A percentile compares a stretch with the other conserved stretches of the same genome.
Conservation (phyloP, 345 rosid genomes). For the Euphorbia pulcherrima region DNA sequence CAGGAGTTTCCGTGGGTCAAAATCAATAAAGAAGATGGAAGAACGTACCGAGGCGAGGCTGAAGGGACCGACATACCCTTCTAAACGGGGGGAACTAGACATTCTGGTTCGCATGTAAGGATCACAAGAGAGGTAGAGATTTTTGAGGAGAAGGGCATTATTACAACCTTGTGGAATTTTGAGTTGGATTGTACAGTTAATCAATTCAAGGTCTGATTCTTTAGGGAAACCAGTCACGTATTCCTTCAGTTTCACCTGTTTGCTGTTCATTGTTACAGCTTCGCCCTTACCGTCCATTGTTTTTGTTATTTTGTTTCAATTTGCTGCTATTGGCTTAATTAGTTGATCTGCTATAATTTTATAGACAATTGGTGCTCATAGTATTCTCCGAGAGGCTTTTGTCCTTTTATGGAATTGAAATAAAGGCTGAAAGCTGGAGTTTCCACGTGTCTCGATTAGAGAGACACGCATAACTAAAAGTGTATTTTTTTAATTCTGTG, state of each 20-base stretch:
- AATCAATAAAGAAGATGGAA: no score
- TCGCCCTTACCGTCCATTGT: constrained; percentile 2
- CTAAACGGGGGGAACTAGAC: neutral
- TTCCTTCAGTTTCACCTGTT: constrained; percentile 15
- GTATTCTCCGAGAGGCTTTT: neutral
- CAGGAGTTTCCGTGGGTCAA: no score
- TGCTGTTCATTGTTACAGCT: constrained; percentile 11
- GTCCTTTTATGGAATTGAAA: neutral
- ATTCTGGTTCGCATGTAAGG: constrained; percentile 23
- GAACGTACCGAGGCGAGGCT: constrained; percentile 20
- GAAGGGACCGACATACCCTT: neutral
- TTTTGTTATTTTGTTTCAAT: neutral
- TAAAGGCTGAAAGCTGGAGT: neutral
- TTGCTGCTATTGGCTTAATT: neutral
- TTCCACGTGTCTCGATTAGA: neutral
- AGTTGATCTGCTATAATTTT: neutral
- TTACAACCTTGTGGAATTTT: constrained; percentile 20
- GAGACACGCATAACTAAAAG: neutral
- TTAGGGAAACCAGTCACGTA: constrained; percentile 18
- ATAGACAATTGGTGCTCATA: no score
- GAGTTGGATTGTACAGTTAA: neutral
- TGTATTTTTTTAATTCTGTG: no score
- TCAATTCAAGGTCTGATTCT: constrained; percentile 29
- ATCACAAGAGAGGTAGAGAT: constrained; percentile 26
- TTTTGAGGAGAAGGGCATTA: constrained; percentile 15